Base-by-base conservation (phyloP, 1,284 basidiomycete genomes). In the Rhizoctonia solani region DNA sequence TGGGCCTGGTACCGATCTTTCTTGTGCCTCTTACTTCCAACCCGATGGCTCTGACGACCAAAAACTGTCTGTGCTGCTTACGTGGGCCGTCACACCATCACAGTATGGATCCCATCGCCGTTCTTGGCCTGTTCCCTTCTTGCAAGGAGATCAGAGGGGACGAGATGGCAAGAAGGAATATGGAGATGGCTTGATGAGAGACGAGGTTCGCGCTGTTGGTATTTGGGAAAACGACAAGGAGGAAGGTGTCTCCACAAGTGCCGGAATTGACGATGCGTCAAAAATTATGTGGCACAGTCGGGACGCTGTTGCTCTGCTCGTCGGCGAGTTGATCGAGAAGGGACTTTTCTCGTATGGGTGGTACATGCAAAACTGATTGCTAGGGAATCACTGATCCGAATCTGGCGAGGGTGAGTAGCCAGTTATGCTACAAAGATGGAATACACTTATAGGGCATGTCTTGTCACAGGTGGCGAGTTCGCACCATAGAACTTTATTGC, bases 361-460 rank as follows among this genome's bases (percentile, higher is more conserved):
- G 44, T 97, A 95, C 74, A 83, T 96, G 30, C 91, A 94, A 73
- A 90, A 27, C 81, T 97, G 23, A 87, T 95, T 66, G 91, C 93
- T 1, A 83, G 91, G 90, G 92, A 5, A 90, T 92, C 73, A 73
- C 75, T 16, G 53, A 47, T 21, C 19, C 37, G 44, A 39, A 29
- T 4, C n/a, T 63, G 5, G 23, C 58, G 11, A 52, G 46, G 42
- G 58, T 63, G 34, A 52, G 58, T 52, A 21, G 21, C 21, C n/a
- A 8, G 8, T 39, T 39, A n/a, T n/a, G n/a, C n/a, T n/a, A n/a
- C n/a, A n/a, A n/a, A n/a, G n/a, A n/a, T n/a, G n/a, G n/a, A n/a
- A n/a, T n/a, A n/a, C n/a, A n/a, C n/a, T n/a, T n/a, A n/a, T n/a
- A n/a, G n/a, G n/a, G n/a, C n/a, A n/a, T n/a, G n/a, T n/a, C n/a